phyloP scores from a whole-genome alignment of 345 rosid genomes.

The Microcos paniculata region DNA sequence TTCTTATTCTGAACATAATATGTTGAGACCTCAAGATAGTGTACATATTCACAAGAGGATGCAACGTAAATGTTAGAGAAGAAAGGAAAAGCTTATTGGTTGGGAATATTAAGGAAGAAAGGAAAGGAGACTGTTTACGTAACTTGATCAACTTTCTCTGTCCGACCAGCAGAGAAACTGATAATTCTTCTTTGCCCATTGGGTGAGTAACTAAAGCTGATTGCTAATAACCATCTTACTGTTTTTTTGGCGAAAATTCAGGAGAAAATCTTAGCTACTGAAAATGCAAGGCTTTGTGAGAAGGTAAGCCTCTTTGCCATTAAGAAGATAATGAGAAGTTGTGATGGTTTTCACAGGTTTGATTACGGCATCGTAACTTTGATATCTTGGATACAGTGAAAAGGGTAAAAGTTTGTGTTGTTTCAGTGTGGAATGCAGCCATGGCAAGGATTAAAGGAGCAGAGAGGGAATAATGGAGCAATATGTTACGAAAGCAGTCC shows the following conservation, averaged over 20 bases:
- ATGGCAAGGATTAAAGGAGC: constrained; percentile 25
- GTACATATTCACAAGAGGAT: neutral
- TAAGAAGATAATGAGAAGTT: too few relatives aligned
- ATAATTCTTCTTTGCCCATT: too few relatives aligned
- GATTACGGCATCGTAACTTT: too few relatives aligned
- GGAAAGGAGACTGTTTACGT: too few relatives aligned
- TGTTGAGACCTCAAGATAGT: too few relatives aligned
- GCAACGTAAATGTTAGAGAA: too few relatives aligned
- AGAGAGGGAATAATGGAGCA: constrained; percentile 8
- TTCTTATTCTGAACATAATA: neutral
- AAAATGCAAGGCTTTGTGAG: constrained; percentile 52
- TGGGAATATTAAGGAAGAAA: too few relatives aligned
- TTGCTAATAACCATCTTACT: neutral
- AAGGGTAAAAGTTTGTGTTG: neutral
- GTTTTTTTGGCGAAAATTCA: constrained; percentile 25
- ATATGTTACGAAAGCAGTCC: constrained; percentile 44
- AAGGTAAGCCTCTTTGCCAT: constrained; percentile 39
- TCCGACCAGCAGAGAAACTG: neutral
- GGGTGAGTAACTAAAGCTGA: neutral
- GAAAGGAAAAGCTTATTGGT: neutral
- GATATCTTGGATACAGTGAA: too few relatives aligned
- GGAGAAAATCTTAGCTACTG: constrained; percentile 59
- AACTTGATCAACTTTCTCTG: too few relatives aligned
- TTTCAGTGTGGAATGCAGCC: constrained; percentile 44
- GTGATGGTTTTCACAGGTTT: too few relatives aligned